These are phyloP conservation scores for Dacryopinax primogenitus DNA, from an alignment of 768 basidiomycete species.

Conservation along the genomic window DNA sequence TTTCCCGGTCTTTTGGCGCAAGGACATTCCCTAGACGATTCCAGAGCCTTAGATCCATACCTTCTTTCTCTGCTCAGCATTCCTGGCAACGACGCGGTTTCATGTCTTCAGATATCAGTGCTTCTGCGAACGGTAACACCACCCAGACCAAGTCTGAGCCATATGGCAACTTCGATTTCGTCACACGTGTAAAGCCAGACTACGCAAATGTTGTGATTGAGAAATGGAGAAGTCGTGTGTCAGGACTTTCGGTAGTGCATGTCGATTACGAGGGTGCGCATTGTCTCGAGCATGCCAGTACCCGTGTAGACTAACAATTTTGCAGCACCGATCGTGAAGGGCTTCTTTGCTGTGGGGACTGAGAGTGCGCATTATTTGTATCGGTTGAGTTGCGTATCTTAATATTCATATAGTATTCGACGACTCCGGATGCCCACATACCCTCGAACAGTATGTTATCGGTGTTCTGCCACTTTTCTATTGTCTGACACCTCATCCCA, in stretches of 20 bases:
- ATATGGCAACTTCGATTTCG: slow-evolving; percentile 72
- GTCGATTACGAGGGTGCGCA: slow-evolving; percentile 70
- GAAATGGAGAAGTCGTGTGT: slow-evolving; percentile 77
- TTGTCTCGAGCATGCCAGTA: slow-evolving; percentile 12
- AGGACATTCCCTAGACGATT: background rate
- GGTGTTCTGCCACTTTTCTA: background rate
- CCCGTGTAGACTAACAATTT: slow-evolving; percentile 17
- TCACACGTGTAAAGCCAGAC: slow-evolving; percentile 61
- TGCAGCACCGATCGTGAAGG: slow-evolving; percentile 74
- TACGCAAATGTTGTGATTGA: slow-evolving; percentile 70
- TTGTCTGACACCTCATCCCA: slow-evolving; percentile 23
- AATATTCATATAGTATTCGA: slow-evolving; percentile 54
- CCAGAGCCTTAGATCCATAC: background rate
- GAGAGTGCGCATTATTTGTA: slow-evolving; percentile 51
- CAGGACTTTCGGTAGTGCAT: slow-evolving; percentile 82
- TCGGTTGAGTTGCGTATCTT: background rate
- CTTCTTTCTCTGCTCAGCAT: background rate
- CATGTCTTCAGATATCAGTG: background rate
- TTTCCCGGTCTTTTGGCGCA: background rate
- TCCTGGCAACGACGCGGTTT: background rate
- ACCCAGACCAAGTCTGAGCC: slow-evolving; percentile 14
- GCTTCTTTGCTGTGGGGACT: slow-evolving; percentile 79
- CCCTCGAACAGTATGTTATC: slow-evolving; percentile 86
- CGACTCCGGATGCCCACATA: slow-evolving; percentile 91
- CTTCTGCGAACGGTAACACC: background rate